Conservation (phyloP, 202 grass and related monocot genomes). For the Brachypodium distachyon region DNA sequence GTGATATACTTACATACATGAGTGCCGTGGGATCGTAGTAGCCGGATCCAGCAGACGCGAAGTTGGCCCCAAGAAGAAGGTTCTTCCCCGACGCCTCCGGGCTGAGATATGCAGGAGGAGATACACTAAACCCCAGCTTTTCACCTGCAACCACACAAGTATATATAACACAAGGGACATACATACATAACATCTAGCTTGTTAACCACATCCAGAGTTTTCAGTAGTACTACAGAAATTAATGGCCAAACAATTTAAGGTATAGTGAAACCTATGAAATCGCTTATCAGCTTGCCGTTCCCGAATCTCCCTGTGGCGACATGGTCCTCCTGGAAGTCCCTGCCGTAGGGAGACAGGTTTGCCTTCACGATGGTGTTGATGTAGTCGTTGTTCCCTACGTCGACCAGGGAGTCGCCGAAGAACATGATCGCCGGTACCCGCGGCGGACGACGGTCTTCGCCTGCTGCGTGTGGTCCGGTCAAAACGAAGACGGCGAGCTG, state of each 20-base stretch:
- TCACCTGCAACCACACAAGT: slow-evolving; percentile 49
- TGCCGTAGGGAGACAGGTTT: slow-evolving; percentile 71
- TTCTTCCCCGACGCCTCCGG: slow-evolving; percentile 69
- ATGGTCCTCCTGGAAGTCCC: slow-evolving; percentile 70
- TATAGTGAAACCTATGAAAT: slow-evolving; percentile 89
- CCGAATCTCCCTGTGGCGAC: slow-evolving; percentile 80
- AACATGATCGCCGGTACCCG: slow-evolving; percentile 71
- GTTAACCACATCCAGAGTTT: too few species aligned
- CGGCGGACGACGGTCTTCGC: slow-evolving; percentile 36
- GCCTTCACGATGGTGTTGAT: slow-evolving; percentile 71
- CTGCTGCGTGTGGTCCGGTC: not conserved
- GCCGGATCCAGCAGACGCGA: slow-evolving; percentile 83
- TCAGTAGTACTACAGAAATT: too few species aligned
- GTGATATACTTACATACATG: slow-evolving; percentile 64
- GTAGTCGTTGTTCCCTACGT: slow-evolving; percentile 93
- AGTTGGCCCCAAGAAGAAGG: slow-evolving; percentile 82
- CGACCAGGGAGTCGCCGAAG: slow-evolving; percentile 80
- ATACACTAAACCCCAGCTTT: slow-evolving; percentile 64
- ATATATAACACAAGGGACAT: not conserved
- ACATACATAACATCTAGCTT: too few species aligned
- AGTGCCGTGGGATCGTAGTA: slow-evolving; percentile 55
- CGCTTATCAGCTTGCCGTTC: slow-evolving; percentile 75
- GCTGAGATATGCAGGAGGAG: slow-evolving; percentile 69
- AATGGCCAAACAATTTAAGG: too few species aligned
- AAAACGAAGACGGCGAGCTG: slow-evolving; percentile 29